phyloP scores from a whole-genome alignment of 768 basidiomycete species.

The Paxillus ammoniavirescens region DNA sequence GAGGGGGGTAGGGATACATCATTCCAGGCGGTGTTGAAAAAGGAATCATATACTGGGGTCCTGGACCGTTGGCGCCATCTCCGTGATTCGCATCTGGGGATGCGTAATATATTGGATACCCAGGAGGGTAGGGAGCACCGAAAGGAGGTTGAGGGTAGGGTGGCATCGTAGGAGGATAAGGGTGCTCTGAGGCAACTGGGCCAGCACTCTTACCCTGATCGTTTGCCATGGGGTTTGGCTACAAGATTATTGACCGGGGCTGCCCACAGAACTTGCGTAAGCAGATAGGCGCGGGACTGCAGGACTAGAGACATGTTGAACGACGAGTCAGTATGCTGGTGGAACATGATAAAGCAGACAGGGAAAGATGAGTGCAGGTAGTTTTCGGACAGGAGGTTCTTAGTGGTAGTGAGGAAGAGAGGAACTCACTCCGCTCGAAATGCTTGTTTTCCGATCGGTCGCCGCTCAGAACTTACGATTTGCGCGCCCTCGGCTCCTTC shows the following conservation, averaged over 20 bases:
- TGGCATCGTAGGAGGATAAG: conserved; percentile 26
- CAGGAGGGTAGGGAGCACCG: conserved; percentile 30
- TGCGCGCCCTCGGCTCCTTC: conserved; percentile 14
- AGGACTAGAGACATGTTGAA: conserved; percentile 18
- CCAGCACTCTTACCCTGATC: conserved; percentile 35
- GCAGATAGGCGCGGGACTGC: conserved; percentile 27
- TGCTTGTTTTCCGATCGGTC: conserved; percentile 36
- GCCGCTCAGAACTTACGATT: conserved; percentile 33
- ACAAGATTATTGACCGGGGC: conserved; percentile 28
- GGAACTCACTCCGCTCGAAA: conserved; percentile 38
- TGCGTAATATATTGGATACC: conserved; percentile 33
- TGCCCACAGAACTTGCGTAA: conserved; percentile 28
- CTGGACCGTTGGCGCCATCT: conserved; percentile 34
- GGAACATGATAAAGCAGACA: conserved; percentile 2
- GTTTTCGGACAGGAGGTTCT: conserved; percentile 1
- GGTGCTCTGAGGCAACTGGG: conserved; percentile 35
- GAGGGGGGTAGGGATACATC: conserved; percentile 43
- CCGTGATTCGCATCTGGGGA: conserved; percentile 26
- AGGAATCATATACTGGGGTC: conserved; percentile 37
- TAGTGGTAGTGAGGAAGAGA: not conserved
- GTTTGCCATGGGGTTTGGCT: conserved; percentile 26
- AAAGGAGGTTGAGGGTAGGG: conserved; percentile 27
- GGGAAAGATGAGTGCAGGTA: conserved; percentile 1
- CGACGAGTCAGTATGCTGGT: conserved; percentile 6
- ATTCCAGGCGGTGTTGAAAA: conserved; percentile 40